Percentiles rank a stretch among this genome's conserved stretches.
Evolutionary conservation across 805 yeast species (phyloP).

Genomic region (Ogataea zsoltii): DNA sequence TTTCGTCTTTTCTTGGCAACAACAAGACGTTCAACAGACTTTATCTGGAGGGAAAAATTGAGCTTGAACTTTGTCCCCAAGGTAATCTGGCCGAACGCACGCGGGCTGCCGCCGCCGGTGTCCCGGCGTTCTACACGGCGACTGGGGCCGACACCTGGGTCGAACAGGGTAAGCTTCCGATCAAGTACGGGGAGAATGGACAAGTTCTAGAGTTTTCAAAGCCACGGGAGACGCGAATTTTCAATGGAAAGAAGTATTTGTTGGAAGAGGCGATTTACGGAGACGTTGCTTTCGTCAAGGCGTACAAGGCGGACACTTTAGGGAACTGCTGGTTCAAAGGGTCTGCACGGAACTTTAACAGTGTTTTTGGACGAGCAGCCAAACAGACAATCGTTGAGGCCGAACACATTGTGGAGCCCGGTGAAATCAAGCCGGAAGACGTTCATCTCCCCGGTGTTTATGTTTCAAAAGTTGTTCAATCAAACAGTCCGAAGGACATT

Average conservation of each 20-base stretch:
- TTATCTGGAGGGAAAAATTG: constrained; percentile 44
- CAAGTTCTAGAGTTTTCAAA: constrained; percentile 37
- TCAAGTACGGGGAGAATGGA: constrained; percentile 40
- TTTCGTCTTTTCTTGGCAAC: constrained; percentile 47
- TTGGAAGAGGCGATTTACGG: constrained; percentile 45
- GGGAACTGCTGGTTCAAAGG: constrained; percentile 51
- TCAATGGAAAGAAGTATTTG: constrained; percentile 43
- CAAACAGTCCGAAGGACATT: constrained; percentile 43
- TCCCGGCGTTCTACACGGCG: constrained; percentile 50
- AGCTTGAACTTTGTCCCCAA: constrained; percentile 50
- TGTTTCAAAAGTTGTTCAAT: constrained; percentile 41
- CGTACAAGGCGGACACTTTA: constrained; percentile 46
- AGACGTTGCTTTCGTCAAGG: constrained; percentile 50
- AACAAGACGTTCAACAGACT: constrained; percentile 42
- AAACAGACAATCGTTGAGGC: constrained; percentile 51
- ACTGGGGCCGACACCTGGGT: constrained; percentile 54
- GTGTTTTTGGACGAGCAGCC: constrained; percentile 47
- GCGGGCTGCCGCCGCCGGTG: constrained; percentile 50
- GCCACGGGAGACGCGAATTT: constrained; percentile 44
- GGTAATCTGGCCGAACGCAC: constrained; percentile 52
- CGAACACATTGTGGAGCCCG: constrained; percentile 48
- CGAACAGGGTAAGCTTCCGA: constrained; percentile 48
- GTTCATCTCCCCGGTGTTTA: constrained; percentile 50
- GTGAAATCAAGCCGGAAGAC: constrained; percentile 44
- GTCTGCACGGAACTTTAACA: constrained; percentile 47